Conservation (phyloP, 495 filamentous ascomycete genomes). For the Aspergillus funiculosus region DNA sequence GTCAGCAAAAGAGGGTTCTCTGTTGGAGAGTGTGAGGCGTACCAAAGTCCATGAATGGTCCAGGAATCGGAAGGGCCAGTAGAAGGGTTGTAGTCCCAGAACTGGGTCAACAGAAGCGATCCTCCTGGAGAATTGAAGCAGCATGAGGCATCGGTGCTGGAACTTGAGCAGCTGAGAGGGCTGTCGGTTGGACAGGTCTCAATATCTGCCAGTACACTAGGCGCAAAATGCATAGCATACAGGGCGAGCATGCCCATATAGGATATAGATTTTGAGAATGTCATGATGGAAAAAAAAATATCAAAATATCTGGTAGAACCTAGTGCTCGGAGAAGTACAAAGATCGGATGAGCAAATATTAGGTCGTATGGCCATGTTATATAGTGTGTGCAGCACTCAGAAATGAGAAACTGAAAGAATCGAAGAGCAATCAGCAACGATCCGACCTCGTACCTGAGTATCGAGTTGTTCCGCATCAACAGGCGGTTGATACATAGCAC, state of each 20-base stretch:
- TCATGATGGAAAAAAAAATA: slow-evolving; percentile 14
- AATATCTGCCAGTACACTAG: slow-evolving; percentile 22
- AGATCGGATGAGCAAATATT: neutral
- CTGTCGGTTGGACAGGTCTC: slow-evolving; percentile 27
- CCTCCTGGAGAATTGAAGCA: slow-evolving; percentile 75
- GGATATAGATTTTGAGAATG: slow-evolving; percentile 12
- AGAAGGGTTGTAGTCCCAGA: slow-evolving; percentile 68
- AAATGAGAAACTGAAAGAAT: slow-evolving; percentile 2
- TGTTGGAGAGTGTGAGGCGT: slow-evolving; percentile 6
- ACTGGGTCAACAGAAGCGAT: slow-evolving; percentile 68
- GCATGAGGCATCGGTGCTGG: slow-evolving; percentile 45
- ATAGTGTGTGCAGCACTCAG: slow-evolving; percentile 3
- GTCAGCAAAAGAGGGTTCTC: neutral
- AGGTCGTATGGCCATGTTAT: slow-evolving; percentile 1
- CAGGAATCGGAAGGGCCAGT: slow-evolving; percentile 66
- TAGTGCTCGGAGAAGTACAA: neutral
- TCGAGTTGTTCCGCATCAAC: slow-evolving; percentile 3
- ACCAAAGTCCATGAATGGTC: slow-evolving; percentile 79
- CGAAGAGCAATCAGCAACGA: neutral
- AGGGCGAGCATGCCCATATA: slow-evolving; percentile 29
- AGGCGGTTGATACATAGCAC: slow-evolving; percentile 25
- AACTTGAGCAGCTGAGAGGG: slow-evolving; percentile 37
- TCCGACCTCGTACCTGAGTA: slow-evolving; percentile 5
- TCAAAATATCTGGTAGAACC: neutral
- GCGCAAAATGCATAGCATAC: slow-evolving; percentile 17